These are phyloP conservation scores for Phytophthora pini DNA, from an alignment of 352 stramenopile species.

Conservation along the genomic window DNA sequence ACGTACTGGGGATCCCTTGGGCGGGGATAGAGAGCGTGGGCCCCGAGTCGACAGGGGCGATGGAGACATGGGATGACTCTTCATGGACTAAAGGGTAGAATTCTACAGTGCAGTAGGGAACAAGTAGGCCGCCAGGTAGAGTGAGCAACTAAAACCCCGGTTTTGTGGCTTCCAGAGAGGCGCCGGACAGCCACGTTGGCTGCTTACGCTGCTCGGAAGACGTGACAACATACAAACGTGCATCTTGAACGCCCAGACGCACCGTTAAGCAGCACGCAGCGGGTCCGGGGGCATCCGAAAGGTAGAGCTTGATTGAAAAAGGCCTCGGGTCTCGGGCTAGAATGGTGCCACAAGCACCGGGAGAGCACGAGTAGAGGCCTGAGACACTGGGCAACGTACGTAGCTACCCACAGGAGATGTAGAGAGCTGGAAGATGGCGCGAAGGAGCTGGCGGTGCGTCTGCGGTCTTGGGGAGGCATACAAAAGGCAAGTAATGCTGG, in stretches of 20 bases:
- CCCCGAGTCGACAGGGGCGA: slow-evolving; percentile 22
- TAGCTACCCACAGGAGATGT: neutral
- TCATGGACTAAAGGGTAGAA: slow-evolving; percentile 31
- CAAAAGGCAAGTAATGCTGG: slow-evolving; percentile 14
- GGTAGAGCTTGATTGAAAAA: slow-evolving; percentile 2
- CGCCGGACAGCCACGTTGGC: slow-evolving; percentile 19
- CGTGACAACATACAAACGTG: slow-evolving; percentile 18
- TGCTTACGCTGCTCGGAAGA: slow-evolving; percentile 19
- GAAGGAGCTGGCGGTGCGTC: slow-evolving; percentile 2
- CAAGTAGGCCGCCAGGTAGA: slow-evolving; percentile 9
- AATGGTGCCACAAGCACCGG: slow-evolving; percentile 13
- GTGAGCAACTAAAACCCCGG: slow-evolving; percentile 13
- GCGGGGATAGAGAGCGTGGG: slow-evolving; percentile 44
- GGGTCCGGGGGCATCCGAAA: slow-evolving; percentile 26
- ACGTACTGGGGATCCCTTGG: slow-evolving; percentile 60
- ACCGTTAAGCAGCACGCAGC: slow-evolving; percentile 36
- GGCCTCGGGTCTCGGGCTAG: slow-evolving; percentile 17
- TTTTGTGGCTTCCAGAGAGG: slow-evolving; percentile 2
- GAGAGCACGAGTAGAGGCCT: neutral
- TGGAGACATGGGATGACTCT: slow-evolving; percentile 34
- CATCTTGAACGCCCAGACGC: slow-evolving; percentile 18
- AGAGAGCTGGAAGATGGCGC: neutral
- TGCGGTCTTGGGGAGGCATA: slow-evolving; percentile 10
- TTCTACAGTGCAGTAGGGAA: slow-evolving; percentile 30
- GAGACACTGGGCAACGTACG: neutral